Conservation (phyloP, 1,139 yeast species). For the Magnusiomyces paraingens region DNA sequence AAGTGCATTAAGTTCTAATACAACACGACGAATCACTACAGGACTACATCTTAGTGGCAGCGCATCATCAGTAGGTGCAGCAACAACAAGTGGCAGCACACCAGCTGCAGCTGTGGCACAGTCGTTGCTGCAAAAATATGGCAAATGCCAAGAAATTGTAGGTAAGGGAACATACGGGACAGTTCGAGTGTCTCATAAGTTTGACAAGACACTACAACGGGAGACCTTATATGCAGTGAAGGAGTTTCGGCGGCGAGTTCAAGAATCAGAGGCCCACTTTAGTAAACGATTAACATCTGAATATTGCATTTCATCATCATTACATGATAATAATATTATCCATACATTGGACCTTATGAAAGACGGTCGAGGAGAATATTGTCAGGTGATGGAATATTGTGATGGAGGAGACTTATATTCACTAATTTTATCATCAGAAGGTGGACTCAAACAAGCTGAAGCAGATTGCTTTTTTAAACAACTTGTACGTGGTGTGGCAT, state of each 20-base stretch:
- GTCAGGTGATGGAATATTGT: slow-evolving; percentile 96
- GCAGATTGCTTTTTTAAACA: slow-evolving; percentile 97
- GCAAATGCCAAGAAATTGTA: slow-evolving; percentile 68
- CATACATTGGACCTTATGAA: slow-evolving; percentile 79
- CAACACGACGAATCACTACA: slow-evolving; percentile 13
- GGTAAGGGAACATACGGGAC: slow-evolving; percentile 87
- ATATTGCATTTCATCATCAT: slow-evolving; percentile 76
- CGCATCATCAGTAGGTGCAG: slow-evolving; percentile 31
- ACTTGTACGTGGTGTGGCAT: slow-evolving; percentile 79
- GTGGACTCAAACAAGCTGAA: slow-evolving; percentile 67
- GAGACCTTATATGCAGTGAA: slow-evolving; percentile 72
- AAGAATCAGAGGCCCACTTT: slow-evolving; percentile 54
- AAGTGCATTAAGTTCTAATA: slow-evolving; percentile 1
- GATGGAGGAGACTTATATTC: slow-evolving; percentile 93
- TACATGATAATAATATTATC: slow-evolving; percentile 74
- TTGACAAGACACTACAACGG: slow-evolving; percentile 36
- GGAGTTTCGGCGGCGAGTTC: slow-evolving; percentile 56
- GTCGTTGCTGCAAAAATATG: slow-evolving; percentile 61
- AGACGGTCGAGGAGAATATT: slow-evolving; percentile 87
- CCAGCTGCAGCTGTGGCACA: slow-evolving; percentile 27
- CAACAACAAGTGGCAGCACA: slow-evolving; percentile 28
- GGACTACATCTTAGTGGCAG: slow-evolving; percentile 28
- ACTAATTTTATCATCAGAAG: slow-evolving; percentile 75
- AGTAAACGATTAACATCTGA: slow-evolving; percentile 73
- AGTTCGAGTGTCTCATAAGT: slow-evolving; percentile 63